Conservation (phyloP, 163 green algal genomes). For the Coccomyxa subellipsoidea region DNA sequence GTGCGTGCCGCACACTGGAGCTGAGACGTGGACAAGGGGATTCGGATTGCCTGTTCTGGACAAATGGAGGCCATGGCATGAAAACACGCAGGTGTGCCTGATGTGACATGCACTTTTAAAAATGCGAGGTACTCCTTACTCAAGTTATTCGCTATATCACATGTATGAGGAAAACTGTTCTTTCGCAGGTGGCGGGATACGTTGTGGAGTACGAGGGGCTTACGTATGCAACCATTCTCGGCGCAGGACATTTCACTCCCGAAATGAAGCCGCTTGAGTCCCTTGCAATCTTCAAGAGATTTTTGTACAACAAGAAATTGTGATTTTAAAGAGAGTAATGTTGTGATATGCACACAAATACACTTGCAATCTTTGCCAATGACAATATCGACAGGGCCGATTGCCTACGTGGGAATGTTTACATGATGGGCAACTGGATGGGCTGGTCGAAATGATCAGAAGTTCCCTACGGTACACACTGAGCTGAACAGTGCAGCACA, state of each 20-base stretch:
- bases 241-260: conserved; percentile 62
- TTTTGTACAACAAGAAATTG: conserved; percentile 29
- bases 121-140: too few relatives aligned
- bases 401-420: too few relatives aligned
- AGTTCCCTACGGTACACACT: too few relatives aligned
- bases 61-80: conserved; percentile 36
- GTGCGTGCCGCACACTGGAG: conserved; percentile 74
- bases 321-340: neutral
- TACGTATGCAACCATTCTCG: conserved; percentile 71
- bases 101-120: neutral
- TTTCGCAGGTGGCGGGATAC: conserved; percentile 72
- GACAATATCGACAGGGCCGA: too few relatives aligned
- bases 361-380: too few relatives aligned
- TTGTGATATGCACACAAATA: too few relatives aligned
- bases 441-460: too few relatives aligned
- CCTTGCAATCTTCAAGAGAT: conserved; percentile 41
- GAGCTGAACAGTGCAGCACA: too few relatives aligned
- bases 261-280: conserved; percentile 51
- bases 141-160: too few relatives aligned
- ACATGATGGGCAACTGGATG: too few relatives aligned
- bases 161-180: too few relatives aligned
- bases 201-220: conserved; percentile 56
- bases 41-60: conserved; percentile 25
- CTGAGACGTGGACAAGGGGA: conserved; percentile 57
- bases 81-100: conserved; percentile 13